Evolutionary conservation across 306 rosid species (phyloP).

Genomic region (Gillenia trifoliata): DNA sequence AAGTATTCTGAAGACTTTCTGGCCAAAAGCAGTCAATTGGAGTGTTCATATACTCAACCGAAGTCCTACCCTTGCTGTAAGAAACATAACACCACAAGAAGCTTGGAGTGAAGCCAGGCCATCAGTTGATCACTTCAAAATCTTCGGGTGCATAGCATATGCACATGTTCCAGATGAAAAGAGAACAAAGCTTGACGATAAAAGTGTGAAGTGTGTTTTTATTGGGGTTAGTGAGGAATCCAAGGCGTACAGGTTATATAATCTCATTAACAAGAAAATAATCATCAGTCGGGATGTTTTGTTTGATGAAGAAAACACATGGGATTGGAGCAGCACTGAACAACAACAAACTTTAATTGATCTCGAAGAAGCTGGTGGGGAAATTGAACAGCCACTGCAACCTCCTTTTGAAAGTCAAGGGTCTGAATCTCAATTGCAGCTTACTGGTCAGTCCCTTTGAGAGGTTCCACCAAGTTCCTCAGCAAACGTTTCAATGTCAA

Average conservation of each 20-base stretch:
- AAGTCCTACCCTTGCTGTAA: not conserved
- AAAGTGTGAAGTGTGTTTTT: not conserved
- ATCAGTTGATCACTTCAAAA: not conserved
- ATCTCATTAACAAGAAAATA: not conserved
- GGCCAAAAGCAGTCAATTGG: not conserved
- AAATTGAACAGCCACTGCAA: not conserved
- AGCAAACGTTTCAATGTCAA: not conserved
- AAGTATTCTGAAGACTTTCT: not conserved
- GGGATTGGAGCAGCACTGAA: not conserved
- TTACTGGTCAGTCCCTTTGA: too few species aligned
- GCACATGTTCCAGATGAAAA: too few species aligned
- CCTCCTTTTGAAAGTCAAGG: not conserved
- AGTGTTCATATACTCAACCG: not conserved
- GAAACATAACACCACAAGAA: not conserved
- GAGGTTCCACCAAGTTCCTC: not conserved
- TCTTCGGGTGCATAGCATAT: too few species aligned
- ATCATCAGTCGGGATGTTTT: not conserved
- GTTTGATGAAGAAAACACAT: too few species aligned
- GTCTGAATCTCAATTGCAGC: not conserved
- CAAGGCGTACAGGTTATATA: not conserved
- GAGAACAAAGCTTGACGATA: too few species aligned
- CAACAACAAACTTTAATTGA: not conserved
- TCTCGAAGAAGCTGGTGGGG: not conserved
- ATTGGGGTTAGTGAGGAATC: not conserved
- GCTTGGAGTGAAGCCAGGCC: not conserved